Conservation (phyloP, 2,329 filamentous ascomycete genomes). For the Diaporthe capsici region DNA sequence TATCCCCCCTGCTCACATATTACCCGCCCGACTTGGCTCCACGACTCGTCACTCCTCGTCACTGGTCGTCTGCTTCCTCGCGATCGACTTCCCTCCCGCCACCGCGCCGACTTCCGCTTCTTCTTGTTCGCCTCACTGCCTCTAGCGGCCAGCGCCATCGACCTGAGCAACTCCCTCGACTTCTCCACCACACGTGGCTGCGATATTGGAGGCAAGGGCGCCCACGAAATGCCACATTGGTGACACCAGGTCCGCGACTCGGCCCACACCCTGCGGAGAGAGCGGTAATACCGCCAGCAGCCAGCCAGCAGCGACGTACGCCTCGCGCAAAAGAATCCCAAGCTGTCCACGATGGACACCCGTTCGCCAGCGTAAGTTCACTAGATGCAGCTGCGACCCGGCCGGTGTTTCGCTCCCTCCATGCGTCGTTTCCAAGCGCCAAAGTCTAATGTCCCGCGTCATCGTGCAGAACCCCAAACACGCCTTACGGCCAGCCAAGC, state of each 20-base stretch:
- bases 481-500: conserved; percentile 47
- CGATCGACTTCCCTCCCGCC: conserved; percentile 2
- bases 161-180: conserved; percentile 14
- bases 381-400: neutral
- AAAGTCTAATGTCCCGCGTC: conserved; percentile 34
- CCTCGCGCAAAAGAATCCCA: neutral
- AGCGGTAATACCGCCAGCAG: neutral
- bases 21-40: conserved; percentile 27
- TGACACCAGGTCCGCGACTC: conserved; percentile 23
- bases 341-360: conserved; percentile 33
- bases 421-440: conserved; percentile 26
- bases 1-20: conserved; percentile 27
- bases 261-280: conserved; percentile 25
- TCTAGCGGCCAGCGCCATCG: conserved; percentile 2
- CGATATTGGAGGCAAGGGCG: conserved; percentile 5
- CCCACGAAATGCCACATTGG: conserved; percentile 31
- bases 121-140: neutral
- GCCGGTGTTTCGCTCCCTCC: conserved; percentile 13
- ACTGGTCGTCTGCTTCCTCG: conserved; percentile 27
- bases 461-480: conserved; percentile 45
- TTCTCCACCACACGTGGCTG: conserved; percentile 2
- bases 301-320: conserved; percentile 3
- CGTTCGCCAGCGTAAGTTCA: conserved; percentile 39
- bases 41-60: conserved; percentile 29
- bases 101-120: neutral